phyloP scores from a whole-genome alignment of 2,329 filamentous ascomycete species.

The Penicillium sp. region DNA sequence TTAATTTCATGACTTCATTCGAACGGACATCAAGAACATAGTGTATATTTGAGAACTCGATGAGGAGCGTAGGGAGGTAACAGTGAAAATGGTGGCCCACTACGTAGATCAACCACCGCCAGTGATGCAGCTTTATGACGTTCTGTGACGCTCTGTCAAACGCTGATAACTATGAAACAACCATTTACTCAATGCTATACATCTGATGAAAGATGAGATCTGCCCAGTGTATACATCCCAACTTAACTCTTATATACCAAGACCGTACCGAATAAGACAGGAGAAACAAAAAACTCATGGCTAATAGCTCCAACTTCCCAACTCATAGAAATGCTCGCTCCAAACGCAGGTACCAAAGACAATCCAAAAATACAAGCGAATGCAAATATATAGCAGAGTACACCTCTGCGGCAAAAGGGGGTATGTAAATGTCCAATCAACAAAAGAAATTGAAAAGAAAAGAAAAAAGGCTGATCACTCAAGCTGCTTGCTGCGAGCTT shows the following conservation, averaged over 20 bases:
- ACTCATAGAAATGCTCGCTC: conserved; percentile 18
- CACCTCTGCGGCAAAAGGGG: conserved; percentile 12
- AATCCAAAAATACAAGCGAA: conserved; percentile 14
- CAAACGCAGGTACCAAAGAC: conserved; percentile 12
- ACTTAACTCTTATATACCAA: not conserved
- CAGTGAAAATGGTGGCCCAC: conserved; percentile 16
- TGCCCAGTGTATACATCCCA: not conserved
- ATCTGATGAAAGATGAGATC: not conserved
- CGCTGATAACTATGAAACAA: no score
- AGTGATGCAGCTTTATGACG: conserved; percentile 19
- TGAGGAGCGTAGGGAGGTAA: no score
- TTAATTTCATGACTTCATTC: no score
- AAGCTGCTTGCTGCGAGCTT: conserved; percentile 42
- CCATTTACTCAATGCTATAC: not conserved
- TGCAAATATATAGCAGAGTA: conserved; percentile 12
- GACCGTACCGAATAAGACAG: not conserved
- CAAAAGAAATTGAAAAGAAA: conserved; percentile 9
- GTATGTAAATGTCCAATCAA: conserved; percentile 21
- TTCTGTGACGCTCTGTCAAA: no score
- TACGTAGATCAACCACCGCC: conserved; percentile 17
- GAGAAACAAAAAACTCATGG: not conserved
- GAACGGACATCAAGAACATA: no score
- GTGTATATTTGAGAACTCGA: no score
- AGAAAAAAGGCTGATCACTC: conserved; percentile 29
- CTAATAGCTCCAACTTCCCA: conserved; percentile 9